phyloP scores from a whole-genome alignment of 345 rosid species.

The Salix koriyanagi region DNA sequence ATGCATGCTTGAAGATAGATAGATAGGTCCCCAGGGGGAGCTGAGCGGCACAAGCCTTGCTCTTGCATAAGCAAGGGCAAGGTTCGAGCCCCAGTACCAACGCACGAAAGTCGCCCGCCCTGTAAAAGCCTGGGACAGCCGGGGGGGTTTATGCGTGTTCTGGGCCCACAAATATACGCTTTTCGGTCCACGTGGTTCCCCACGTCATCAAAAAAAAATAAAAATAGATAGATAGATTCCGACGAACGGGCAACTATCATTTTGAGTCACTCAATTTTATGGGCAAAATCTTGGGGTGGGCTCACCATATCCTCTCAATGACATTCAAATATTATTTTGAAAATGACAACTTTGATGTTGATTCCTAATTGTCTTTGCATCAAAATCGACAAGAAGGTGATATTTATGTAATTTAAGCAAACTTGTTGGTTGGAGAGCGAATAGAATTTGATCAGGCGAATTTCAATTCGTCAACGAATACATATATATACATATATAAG shows the following conservation, averaged over 20 bases:
- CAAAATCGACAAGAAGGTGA: background rate
- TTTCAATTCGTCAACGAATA: too few species aligned
- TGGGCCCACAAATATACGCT: too few species aligned
- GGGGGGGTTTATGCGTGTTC: too few species aligned
- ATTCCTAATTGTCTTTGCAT: conserved; percentile 7
- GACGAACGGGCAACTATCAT: background rate
- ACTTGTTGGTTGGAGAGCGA: background rate
- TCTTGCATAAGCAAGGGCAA: too few species aligned
- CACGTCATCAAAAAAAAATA: too few species aligned
- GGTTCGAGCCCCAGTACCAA: too few species aligned
- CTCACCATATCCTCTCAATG: conserved; percentile 13
- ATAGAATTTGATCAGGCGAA: background rate
- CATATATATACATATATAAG: background rate
- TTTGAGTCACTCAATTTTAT: conserved; percentile 1
- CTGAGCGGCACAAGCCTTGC: too few species aligned
- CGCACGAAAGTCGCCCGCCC: too few species aligned
- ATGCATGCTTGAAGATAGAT: background rate
- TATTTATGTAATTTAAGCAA: background rate
- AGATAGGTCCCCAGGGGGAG: background rate
- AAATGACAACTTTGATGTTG: conserved; percentile 3
- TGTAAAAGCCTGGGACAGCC: too few species aligned
- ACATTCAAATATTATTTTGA: conserved; percentile 1
- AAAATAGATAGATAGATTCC: conserved; percentile 8
- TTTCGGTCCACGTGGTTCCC: too few species aligned
- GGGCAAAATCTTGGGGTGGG: conserved; percentile 12